Evolutionary conservation across 306 rosid species (phyloP), one percentile per base, ranked within the genome.

Genomic region (Sindora glabra): DNA sequence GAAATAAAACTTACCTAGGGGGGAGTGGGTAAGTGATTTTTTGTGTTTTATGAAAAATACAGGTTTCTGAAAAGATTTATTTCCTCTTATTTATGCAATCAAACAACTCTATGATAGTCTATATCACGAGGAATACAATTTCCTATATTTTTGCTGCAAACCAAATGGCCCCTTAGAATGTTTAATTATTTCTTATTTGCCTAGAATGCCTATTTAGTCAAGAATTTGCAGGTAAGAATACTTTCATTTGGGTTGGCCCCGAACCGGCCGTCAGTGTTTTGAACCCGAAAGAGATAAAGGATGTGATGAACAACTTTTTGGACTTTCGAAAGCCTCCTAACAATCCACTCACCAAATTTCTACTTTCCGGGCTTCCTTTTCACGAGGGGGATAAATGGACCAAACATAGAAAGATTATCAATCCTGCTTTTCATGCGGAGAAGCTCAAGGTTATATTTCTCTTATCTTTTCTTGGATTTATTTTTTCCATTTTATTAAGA

Each of bases 321-420:
- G 80, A 60, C 4, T 69, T 69, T 19, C 39, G 1, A 1, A 79
- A 61, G 59, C 46, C 37, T 5, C 0, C 1, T 0, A 0, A 0
- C 16, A 59, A 56, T 21, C 80, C 77, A n/a, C 52, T 64, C 5
- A 3, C 4, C 12, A 4, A 22, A 21, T 27, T 24, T 3, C 61
- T 63, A 0, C 25, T 9, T 25, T 10, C 16, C 3, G 79, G 79
- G 10, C 26, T 57, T 2, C 2, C 9, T 14, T 5, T 0, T 5
- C 8, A 49, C 25, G 76, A 73, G 11, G 76, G 59, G 45, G 65
- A 62, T 11, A 77, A 72, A 52, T 77, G 79, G 83, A 65, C 62
- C 7, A 72, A 45, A 64, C 73, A 59, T 56, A 52, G 76, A 36
- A 78, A 50, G 36, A 64, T 73, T 41, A 59, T 78, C 56, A 74